Base-by-base conservation (phyloP, 768 basidiomycete species). In the Pulveroboletus sp. region DNA sequence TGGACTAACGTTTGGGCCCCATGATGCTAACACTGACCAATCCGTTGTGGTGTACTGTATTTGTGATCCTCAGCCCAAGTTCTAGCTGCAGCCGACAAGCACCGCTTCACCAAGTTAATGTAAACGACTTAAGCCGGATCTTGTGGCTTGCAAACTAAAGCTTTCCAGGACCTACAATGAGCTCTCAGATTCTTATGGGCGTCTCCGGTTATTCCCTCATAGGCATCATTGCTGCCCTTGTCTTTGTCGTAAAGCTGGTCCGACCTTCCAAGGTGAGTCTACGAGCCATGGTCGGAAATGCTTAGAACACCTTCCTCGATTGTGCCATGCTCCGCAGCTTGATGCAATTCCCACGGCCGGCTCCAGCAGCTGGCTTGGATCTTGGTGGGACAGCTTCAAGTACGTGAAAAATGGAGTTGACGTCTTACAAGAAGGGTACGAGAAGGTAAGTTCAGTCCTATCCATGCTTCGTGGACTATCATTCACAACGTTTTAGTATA, bases 341-440 rank as follows among this genome's bases (percentile, higher is more conserved):
- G 46, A 59, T 21, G 36, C 40, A 17, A 61, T 71, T 3, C 70
- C 70, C 1, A 53, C 66, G 6, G 46, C 63, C 6, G 65, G 66
- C 7, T 56, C 50, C 8, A 57, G 52, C 6, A 40, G 50, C 14
- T 58, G 61, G 35, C 33, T 69, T 3, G 52, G 64, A 16, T 66
- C 66, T 6, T 71, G 60, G 49, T 46, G 52, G 23, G 53, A 49
- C 8, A 52, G 57, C 2, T 44, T 56, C 11, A 52, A 43, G 16
- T 62, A 49, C 17, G 5, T 63, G 8, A 47, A 24, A 17, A 43
- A 60, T 24, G 59, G 40, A 2, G 10, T 29, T 5, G 44, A 58
- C 10, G 37, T 67, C 19, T 19, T 71, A 7, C 63, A 64, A 43
- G 62, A 69, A 48, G 70, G 69, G 2, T 71, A 68, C 35, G 43